phyloP scores from a whole-genome alignment of 805 yeast genomes.

The Lipomyces lipofer region DNA sequence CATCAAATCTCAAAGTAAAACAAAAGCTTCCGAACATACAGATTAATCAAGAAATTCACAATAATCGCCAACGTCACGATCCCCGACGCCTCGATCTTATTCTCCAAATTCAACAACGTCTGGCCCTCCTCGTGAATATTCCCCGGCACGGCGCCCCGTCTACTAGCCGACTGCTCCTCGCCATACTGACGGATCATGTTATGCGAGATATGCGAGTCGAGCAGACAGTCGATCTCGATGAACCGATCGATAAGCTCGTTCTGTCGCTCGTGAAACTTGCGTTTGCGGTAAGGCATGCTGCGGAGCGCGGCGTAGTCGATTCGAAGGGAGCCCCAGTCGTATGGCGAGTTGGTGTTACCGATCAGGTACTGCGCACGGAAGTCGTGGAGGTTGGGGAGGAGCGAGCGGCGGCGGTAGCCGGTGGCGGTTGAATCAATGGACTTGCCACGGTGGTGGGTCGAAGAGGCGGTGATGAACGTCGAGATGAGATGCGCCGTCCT shows the following conservation, averaged over 20 bases:
- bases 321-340: conserved; percentile 44
- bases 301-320: conserved; percentile 34
- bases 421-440: conserved; percentile 4
- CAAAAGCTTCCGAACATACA: conserved; percentile 39
- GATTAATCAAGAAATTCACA: conserved; percentile 62
- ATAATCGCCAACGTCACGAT: conserved; percentile 61
- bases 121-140: conserved; percentile 60
- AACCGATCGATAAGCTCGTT: conserved; percentile 60
- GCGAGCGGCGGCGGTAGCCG: not conserved
- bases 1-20: not conserved
- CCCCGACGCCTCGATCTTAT: conserved; percentile 46
- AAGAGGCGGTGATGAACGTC: conserved; percentile 17
- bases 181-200: conserved; percentile 61
- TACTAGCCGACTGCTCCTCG: conserved; percentile 15
- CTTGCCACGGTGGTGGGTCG: conserved; percentile 14
- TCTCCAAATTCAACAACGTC: conserved; percentile 50
- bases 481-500: conserved; percentile 13
- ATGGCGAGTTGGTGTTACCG: conserved; percentile 46
- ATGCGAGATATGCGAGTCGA: conserved; percentile 70
- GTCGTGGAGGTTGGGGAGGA: conserved; percentile 40
- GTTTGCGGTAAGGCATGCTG: conserved; percentile 38
- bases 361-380: conserved; percentile 52
- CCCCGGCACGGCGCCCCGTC: conserved; percentile 53
- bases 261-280: conserved; percentile 55
- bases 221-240: conserved; percentile 59